These are phyloP conservation scores for Spergularia marina DNA, from an alignment of 148 eudicot genomes.

Conservation along the genomic window DNA sequence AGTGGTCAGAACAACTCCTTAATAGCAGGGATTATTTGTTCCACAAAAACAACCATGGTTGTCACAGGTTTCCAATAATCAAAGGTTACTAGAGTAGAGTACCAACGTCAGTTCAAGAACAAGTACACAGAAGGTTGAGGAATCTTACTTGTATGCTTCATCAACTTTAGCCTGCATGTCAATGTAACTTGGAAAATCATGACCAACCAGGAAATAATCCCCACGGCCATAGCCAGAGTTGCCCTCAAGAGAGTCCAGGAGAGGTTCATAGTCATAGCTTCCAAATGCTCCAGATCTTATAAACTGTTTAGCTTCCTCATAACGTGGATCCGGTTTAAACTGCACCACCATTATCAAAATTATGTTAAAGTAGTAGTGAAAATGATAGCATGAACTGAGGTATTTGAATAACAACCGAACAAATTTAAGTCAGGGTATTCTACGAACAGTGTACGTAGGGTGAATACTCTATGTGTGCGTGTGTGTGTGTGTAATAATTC, in stretches of 20 bases:
- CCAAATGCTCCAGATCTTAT: constrained; percentile 95
- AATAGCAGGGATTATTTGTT: neutral
- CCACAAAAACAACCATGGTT: too few relatives aligned
- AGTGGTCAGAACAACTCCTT: too few relatives aligned
- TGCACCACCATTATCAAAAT: constrained; percentile 30
- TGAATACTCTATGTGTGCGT: too few relatives aligned
- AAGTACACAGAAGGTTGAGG: neutral
- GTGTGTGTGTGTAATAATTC: neutral
- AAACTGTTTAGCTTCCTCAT: constrained; percentile 86
- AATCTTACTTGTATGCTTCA: constrained; percentile 91
- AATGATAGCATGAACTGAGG: neutral
- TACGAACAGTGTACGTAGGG: neutral
- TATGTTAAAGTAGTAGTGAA: neutral
- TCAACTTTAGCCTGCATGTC: constrained; percentile 91
- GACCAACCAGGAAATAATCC: constrained; percentile 92
- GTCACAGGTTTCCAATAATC: too few relatives aligned
- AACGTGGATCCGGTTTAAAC: constrained; percentile 96
- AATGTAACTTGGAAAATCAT: constrained; percentile 89
- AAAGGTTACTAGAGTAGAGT: neutral
- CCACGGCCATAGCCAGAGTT: constrained; percentile 89
- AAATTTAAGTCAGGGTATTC: neutral
- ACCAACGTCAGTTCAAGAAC: neutral
- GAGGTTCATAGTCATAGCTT: constrained; percentile 91
- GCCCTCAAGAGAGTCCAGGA: constrained; percentile 93
- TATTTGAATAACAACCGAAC: neutral